Evolutionary conservation across 2,329 filamentous ascomycete genomes (phyloP), one percentile per base, ranked within the genome.

Genomic region (Microcyclosporella mali): DNA sequence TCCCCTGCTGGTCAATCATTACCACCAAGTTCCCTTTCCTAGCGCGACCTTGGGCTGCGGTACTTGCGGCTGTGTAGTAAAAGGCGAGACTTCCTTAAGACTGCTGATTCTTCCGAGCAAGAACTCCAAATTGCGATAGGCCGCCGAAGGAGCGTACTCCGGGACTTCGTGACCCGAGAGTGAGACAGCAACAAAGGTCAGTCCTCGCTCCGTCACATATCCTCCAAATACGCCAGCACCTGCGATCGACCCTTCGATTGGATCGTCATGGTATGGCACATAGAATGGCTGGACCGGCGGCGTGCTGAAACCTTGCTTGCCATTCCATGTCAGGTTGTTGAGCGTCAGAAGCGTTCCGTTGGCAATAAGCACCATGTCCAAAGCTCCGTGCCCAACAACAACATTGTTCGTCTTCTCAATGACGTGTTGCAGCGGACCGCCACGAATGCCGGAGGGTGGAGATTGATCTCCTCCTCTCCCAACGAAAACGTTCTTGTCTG

Each of bases 311-410:
- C 72, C 72, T 38, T 72, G 68, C 2, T 56, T 47, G 11, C 72
- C 72, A 52, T 72, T 68, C 71, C 72, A 75, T n/a, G 72, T 76
- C 63, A 74, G 69, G 58, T 76, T 76, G 54, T 76, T 72, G 30
- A 77, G 62, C 3, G 70, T 67, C 15, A 77, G 62, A 3, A 76
- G 62, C 0, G 73, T 76, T 2, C 72, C 73, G 51, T 76, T 74
- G 19, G 70, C 71, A 36, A 63, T 59, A 35, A 77, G 66, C 3
- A 73, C 56, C 56, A 70, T 67, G 56, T 76, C 73, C 12, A 74
- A 63, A 41, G 70, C 65, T 6, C 70, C 72, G 35, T 64, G 67
- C 29, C 70, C 69, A 45, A 77, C 68, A 40, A 77, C 65, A 30
- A 68, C 68, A 50, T 74, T 72, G 58, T 75, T 74, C 3, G 70